Conservation (phyloP, 2,329 filamentous ascomycete genomes). For the Elsinoe necatrix region DNA sequence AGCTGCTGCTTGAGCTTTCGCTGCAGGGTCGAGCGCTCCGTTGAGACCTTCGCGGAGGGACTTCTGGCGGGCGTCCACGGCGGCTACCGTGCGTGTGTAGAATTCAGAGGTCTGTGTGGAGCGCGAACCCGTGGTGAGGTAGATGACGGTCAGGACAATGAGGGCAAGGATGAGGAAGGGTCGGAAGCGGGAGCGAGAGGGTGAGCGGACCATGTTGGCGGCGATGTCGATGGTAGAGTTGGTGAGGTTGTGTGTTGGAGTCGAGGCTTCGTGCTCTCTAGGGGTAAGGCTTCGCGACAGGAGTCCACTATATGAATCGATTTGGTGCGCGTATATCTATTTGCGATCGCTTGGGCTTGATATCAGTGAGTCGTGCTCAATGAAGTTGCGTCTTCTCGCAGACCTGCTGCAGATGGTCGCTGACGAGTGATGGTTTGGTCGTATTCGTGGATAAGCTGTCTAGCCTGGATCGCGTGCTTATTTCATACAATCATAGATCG, state of each 20-base stretch:
- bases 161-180: slow-evolving; percentile 50
- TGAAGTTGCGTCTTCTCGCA: background rate
- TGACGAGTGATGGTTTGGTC: background rate
- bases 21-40: background rate
- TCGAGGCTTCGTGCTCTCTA: background rate
- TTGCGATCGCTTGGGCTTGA: background rate
- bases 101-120: slow-evolving; percentile 46
- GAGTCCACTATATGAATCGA: background rate
- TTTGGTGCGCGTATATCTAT: background rate
- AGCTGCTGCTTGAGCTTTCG: slow-evolving; percentile 22
- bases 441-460: background rate
- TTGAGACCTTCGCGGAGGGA: background rate
- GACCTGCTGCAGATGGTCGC: background rate
- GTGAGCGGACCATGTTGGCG: slow-evolving; percentile 15
- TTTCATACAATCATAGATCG: background rate
- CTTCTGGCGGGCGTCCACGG: slow-evolving; percentile 43
- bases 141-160: slow-evolving; percentile 59
- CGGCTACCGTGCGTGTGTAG: slow-evolving; percentile 47
- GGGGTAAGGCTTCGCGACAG: background rate
- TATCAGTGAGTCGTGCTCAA: background rate
- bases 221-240: background rate
- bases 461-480: background rate
- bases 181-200: slow-evolving; percentile 13
- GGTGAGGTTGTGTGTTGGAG: background rate
- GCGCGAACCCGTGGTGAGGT: slow-evolving; percentile 58